A percentile compares a stretch with the other conserved stretches of the same genome.
These are phyloP conservation scores for Trichoderma hamatum DNA, from an alignment of 2,329 filamentous ascomycete genomes.

Conservation along the genomic window DNA sequence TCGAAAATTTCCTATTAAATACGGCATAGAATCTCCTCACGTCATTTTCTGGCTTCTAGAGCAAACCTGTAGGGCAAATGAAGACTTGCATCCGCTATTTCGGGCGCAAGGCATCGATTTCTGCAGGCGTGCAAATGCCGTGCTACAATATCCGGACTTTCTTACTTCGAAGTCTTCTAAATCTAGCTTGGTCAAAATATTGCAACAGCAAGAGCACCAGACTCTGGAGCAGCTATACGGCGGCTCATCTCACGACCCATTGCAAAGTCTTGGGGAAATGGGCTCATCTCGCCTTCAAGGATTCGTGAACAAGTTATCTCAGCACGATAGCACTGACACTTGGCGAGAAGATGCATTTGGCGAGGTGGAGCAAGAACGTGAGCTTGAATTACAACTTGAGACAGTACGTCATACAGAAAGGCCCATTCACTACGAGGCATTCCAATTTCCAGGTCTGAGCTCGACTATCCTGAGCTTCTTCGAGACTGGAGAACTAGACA, in stretches of 20 bases:
- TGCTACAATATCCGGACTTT: constrained; percentile 46
- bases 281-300: background rate
- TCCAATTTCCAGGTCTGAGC: constrained; percentile 51
- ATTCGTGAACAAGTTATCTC: background rate
- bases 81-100: constrained; percentile 62
- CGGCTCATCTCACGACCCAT: constrained; percentile 24
- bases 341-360: constrained; percentile 53
- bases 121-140: constrained; percentile 57
- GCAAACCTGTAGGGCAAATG: constrained; percentile 62
- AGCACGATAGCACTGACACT: background rate
- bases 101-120: constrained; percentile 64
- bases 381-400: constrained; percentile 62
- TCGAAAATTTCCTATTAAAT: background rate
- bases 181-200: constrained; percentile 35
- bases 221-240: constrained; percentile 62
- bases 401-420: constrained; percentile 58
- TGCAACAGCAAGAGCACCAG: constrained; percentile 56
- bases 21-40: constrained; percentile 23
- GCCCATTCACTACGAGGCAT: constrained; percentile 44
- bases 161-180: constrained; percentile 42
- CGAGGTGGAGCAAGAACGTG: constrained; percentile 63
- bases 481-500: constrained; percentile 43
- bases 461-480: constrained; percentile 50
- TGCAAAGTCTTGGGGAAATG: background rate
- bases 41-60: constrained; percentile 62